phyloP scores from a whole-genome alignment of 805 yeast species.

The Candida manassasensis region DNA sequence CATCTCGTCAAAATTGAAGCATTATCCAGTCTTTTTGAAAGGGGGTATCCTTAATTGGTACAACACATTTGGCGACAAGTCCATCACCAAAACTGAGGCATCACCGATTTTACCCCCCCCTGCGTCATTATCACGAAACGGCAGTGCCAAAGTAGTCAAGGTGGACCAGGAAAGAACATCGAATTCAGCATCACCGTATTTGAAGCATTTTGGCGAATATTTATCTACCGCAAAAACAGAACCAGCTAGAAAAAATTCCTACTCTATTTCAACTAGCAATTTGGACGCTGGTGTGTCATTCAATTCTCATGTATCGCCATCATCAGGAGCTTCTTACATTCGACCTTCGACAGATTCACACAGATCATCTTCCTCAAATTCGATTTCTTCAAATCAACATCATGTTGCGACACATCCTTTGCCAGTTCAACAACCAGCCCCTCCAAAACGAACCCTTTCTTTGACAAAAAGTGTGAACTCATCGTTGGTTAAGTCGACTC shows the following conservation, averaged over 20 bases:
- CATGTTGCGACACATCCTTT: neutral
- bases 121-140: constrained; percentile 15
- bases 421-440: neutral
- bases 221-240: constrained; percentile 23
- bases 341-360: neutral
- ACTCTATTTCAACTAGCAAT: neutral
- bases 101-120: constrained; percentile 14
- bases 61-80: constrained; percentile 23
- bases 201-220: constrained; percentile 28
- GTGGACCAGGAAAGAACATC: constrained; percentile 4
- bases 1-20: constrained; percentile 28
- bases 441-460: neutral
- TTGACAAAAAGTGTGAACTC: neutral
- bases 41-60: constrained; percentile 38
- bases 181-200: constrained; percentile 17
- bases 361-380: neutral
- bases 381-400: neutral
- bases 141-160: constrained; percentile 4
- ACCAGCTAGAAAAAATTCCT: neutral
- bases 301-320: neutral
- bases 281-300: neutral
- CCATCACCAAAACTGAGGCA: constrained; percentile 13
- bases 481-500: neutral
- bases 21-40: constrained; percentile 28
- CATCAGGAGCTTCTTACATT: neutral